Base-by-base conservation (phyloP, 2,329 filamentous ascomycete genomes). In the Orbilia quercus region DNA sequence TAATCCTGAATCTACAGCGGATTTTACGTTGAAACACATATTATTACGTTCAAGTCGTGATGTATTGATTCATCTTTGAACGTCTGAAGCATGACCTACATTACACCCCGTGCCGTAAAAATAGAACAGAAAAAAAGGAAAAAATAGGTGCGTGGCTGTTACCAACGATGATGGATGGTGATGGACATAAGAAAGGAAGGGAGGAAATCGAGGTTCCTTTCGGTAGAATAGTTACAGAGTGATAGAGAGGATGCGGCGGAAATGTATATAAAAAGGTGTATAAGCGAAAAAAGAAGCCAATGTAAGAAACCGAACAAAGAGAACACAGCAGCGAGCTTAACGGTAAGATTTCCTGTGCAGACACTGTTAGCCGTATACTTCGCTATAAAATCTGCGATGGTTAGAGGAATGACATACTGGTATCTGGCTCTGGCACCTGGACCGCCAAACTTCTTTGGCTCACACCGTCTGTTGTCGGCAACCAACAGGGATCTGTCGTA, bases 361-460 rank as follows among this genome's bases (percentile, higher is more conserved):
- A 2, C 25, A 14, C 1, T 25, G 55, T 73, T 28, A 73, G 69
- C 38, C 55, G 42, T 11, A 7, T 28, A 11, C 9, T 2, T 38
- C 34, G 14, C 2, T 18, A 22, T 2, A 4, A 6, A 6, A 23
- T 22, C n/a, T 28, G 7, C 9, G 22, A 6, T 57, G 1, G 20
- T 31, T 14, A 16, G 36, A 31, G 23, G 12, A 12, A 20, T 53
- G 38, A 74, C 70, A 48, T 74, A 74, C 70, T 98, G 94, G 93
- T 92, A 98, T 83, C 93, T 90, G 82, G 94, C 87, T 82, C 94
- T 90, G 82, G 95, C 94, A 89, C 94, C 94, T 80, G 88, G 90
- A 91, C 91, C 91, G 83, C 89, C 89, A 82, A 92, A 91, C 88
- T 97, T 97, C 93, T 98, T 98, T 85, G 94, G 94, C 89, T 99